Conservation (phyloP, 257 asterid genomes). For the Nyctanthes arbortristis region DNA sequence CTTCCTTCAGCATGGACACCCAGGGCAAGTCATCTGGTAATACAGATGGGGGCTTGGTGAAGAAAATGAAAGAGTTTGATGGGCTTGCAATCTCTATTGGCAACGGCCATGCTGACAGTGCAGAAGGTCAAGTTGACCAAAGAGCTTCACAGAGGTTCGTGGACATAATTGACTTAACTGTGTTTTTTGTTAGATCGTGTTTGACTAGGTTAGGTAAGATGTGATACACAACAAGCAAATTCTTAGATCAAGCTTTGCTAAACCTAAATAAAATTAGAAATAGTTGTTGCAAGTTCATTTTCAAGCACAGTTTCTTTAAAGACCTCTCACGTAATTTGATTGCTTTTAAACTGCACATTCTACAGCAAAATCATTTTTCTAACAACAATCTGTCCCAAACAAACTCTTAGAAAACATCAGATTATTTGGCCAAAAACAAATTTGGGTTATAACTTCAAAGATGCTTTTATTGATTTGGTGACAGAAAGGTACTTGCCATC, state of each 20-base stretch:
- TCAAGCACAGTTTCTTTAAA: too few species aligned
- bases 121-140: conserved; percentile 62
- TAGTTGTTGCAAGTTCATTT: too few species aligned
- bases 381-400: too few species aligned
- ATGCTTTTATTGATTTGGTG: neutral
- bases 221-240: too few species aligned
- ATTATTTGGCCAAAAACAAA: neutral
- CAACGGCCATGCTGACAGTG: conserved; percentile 55
- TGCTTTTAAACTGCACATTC: too few species aligned
- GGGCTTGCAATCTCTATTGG: conserved; percentile 85
- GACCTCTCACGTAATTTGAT: too few species aligned
- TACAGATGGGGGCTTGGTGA: conserved; percentile 55
- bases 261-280: too few species aligned
- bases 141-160: conserved; percentile 74
- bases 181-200: neutral
- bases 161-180: conserved; percentile 10
- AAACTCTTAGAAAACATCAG: too few species aligned
- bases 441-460: neutral
- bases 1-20: conserved; percentile 58
- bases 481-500: too few species aligned
- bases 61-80: conserved; percentile 74
- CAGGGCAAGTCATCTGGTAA: conserved; percentile 63
- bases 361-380: too few species aligned
- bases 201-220: too few species aligned
- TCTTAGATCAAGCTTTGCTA: too few species aligned